Conservation (phyloP, 371 early-diverging fungal species). For the Coemansia sp. region DNA sequence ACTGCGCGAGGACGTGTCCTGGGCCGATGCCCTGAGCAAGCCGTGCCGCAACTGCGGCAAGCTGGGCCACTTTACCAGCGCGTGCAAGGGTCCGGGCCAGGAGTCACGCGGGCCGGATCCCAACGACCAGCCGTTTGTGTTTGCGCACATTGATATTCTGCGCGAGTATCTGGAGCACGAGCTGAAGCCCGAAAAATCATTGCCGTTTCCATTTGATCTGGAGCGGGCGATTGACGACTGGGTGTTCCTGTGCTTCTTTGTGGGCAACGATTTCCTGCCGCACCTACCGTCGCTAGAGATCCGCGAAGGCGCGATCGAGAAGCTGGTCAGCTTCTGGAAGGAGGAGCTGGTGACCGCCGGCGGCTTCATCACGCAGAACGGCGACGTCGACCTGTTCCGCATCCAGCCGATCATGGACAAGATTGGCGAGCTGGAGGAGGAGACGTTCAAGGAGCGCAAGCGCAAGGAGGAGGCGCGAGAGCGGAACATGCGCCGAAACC, state of each 20-base stretch:
- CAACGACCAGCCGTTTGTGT: constrained; percentile 78
- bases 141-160: constrained; percentile 83
- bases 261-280: constrained; percentile 99
- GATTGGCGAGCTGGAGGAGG: constrained; percentile 81
- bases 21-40: constrained; percentile 52
- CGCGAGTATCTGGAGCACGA: constrained; percentile 93
- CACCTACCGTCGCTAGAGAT: constrained; percentile 98
- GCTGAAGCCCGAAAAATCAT: constrained; percentile 61
- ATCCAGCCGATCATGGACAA: constrained; percentile 78
- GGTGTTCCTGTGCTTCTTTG: constrained; percentile 99
- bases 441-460: constrained; percentile 77
- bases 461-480: constrained; percentile 57
- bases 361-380: constrained; percentile 85
- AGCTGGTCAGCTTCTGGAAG: constrained; percentile 87
- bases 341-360: constrained; percentile 68
- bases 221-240: constrained; percentile 98
- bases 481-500: constrained; percentile 37
- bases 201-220: constrained; percentile 74
- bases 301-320: constrained; percentile 95
- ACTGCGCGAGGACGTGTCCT: constrained; percentile 96
- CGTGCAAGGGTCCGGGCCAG: constrained; percentile 58
- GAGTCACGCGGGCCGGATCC: constrained; percentile 20
- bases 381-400: constrained; percentile 77
- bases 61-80: constrained; percentile 74
- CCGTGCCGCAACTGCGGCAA: constrained; percentile 65